phyloP scores from a whole-genome alignment of 2,329 filamentous ascomycete genomes.

The Epicoccum sorghinum region DNA sequence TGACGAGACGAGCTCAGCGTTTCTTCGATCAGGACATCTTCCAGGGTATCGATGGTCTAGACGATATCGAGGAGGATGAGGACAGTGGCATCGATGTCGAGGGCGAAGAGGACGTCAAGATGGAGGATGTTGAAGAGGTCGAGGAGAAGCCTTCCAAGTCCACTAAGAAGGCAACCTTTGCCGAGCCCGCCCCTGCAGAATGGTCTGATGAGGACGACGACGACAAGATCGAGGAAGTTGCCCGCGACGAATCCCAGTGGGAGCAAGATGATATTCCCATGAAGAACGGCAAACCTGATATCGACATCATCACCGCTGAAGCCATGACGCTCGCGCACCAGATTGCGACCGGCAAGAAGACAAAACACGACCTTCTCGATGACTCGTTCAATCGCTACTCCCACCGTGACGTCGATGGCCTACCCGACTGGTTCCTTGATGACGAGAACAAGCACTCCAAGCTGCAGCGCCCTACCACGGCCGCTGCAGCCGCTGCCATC shows the following conservation, averaged over 20 bases:
- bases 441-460: constrained; percentile 87
- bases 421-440: constrained; percentile 98
- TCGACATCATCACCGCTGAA: constrained; percentile 99
- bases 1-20: constrained; percentile 83
- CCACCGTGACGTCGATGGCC: constrained; percentile 86
- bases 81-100: constrained; percentile 51
- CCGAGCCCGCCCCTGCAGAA: constrained; percentile 36
- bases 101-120: constrained; percentile 37
- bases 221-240: constrained; percentile 67
- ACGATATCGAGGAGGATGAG: constrained; percentile 59
- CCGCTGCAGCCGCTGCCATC: constrained; percentile 87
- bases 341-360: constrained; percentile 84
- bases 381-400: constrained; percentile 93
- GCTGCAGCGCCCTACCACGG: constrained; percentile 85
- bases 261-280: constrained; percentile 68
- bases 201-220: constrained; percentile 46
- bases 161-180: constrained; percentile 25
- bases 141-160: constrained; percentile 24
- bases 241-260: constrained; percentile 65
- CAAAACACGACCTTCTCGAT: constrained; percentile 79
- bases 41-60: constrained; percentile 74
- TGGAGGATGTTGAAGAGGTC: constrained; percentile 19
- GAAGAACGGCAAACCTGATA: constrained; percentile 73
- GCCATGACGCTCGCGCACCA: constrained; percentile 97
- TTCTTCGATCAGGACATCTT: constrained; percentile 98